phyloP scores from a whole-genome alignment of 352 stramenopile genomes.

The Elongisporangium senticosum region DNA sequence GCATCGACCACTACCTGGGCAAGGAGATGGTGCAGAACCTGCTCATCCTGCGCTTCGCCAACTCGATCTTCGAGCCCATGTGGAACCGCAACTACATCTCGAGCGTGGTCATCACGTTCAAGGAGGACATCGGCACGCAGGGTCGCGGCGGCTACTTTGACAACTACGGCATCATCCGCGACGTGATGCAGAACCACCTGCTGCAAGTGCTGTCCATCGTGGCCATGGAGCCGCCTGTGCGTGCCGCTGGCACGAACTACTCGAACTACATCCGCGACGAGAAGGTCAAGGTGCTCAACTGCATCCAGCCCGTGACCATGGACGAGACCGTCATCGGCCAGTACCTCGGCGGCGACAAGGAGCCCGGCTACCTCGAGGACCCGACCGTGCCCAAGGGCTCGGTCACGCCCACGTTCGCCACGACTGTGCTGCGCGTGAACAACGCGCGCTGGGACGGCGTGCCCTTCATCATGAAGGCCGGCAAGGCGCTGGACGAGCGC shows the following conservation, averaged over 20 bases:
- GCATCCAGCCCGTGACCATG: constrained; percentile 89
- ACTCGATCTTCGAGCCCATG: constrained; percentile 95
- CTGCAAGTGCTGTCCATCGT: constrained; percentile 97
- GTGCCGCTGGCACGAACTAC: constrained; percentile 83
- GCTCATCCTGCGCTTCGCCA: constrained; percentile 94
- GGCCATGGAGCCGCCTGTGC: constrained; percentile 93
- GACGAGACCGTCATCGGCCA: constrained; percentile 97
- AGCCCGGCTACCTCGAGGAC: constrained; percentile 94
- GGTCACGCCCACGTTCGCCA: constrained; percentile 90
- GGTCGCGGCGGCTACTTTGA: constrained; percentile 97
- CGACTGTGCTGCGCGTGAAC: constrained; percentile 90
- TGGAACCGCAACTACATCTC: constrained; percentile 97
- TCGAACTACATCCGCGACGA: constrained; percentile 94
- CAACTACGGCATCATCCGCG: constrained; percentile 97
- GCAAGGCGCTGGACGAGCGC: constrained; percentile 96
- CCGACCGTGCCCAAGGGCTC: constrained; percentile 92
- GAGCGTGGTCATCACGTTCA: constrained; percentile 96
- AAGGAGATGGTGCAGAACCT: constrained; percentile 99
- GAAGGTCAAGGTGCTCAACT: constrained; percentile 97
- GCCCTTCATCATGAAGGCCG: constrained; percentile 98
- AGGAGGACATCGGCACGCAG: constrained; percentile 96
- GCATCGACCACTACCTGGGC: constrained; percentile 96
- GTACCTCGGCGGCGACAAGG: constrained; percentile 84
- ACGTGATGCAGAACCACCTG: constrained; percentile 99
- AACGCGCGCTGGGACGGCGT: constrained; percentile 96